A percentile compares a stretch with the other conserved stretches of the same genome.
phyloP scores from a whole-genome alignment of 2,329 filamentous ascomycete species.

The Colletotrichum scovillei region DNA sequence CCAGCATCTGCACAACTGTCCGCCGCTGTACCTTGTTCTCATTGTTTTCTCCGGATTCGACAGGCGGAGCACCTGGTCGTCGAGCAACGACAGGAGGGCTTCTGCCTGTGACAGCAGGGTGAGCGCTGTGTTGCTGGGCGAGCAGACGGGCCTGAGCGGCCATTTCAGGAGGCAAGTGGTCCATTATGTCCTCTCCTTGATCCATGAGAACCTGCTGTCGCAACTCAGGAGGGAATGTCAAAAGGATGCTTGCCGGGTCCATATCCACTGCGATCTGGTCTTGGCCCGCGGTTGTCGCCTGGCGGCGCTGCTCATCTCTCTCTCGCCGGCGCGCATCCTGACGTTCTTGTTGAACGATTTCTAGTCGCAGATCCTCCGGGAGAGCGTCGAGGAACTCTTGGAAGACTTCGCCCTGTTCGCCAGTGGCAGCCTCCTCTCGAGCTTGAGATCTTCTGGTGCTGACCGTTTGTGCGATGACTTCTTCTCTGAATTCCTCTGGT shows the following conservation, averaged over 20 bases:
- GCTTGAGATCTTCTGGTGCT: conserved; percentile 85
- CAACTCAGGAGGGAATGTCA: conserved; percentile 86
- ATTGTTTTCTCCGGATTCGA: conserved; percentile 52
- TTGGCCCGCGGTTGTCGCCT: conserved; percentile 68
- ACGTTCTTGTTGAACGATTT: conserved; percentile 91
- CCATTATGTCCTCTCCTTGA: conserved; percentile 88
- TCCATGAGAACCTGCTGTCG: conserved; percentile 91
- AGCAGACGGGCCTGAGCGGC: conserved; percentile 80
- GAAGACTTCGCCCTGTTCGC: conserved; percentile 86
- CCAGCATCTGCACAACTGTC: conserved; percentile 93
- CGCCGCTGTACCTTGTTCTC: conserved; percentile 78
- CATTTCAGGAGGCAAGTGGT: conserved; percentile 85
- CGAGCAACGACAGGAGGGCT: conserved; percentile 41
- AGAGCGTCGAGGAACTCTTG: conserved; percentile 94
- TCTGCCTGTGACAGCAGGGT: conserved; percentile 46
- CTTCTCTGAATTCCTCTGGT: conserved; percentile 95
- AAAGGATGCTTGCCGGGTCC: conserved; percentile 91
- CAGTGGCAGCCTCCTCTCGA: conserved; percentile 72
- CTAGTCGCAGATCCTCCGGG: conserved; percentile 88
- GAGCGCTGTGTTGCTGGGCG: conserved; percentile 42
- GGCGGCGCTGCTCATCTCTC: conserved; percentile 82
- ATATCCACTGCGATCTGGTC: conserved; percentile 73
- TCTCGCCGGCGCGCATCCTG: conserved; percentile 89
- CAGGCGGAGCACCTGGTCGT: conserved; percentile 27
- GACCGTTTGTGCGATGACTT: conserved; percentile 92